Base-by-base conservation (phyloP, 345 rosid genomes). In the Hibiscus syriacus region DNA sequence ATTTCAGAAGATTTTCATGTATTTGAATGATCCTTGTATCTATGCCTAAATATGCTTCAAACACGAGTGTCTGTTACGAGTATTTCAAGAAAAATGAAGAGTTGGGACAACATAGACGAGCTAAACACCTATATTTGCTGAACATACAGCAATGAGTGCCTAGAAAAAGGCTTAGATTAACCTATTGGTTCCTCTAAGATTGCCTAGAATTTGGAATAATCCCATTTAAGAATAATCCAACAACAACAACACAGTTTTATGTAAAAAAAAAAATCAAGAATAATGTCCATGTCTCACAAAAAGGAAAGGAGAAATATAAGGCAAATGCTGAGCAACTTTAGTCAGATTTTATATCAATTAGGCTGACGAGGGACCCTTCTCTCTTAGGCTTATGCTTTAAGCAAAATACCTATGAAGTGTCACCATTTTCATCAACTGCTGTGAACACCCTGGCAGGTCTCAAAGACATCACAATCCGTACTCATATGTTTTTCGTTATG, bases 381-480 rank as follows among this genome's bases (percentile, higher is more conserved):
- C 13, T 38, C 16, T 29, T 56, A 73, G 55, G 61, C 81, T 77
- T 81, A 12, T 58, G 72, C 73, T 81, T 79, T 74, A 74, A 81
- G 84, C 81, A 73, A 77, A 73, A 77, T 45, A 34, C 23, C 64
- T 68, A 54, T 58, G 27, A 54, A 49, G 60, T 26, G 39, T 49
- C 23, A 19, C 34, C 34, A 64, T 45, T 56, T 64, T 62, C 62
- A 36, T 70, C 65, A 56, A 68, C 68, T 46, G 48, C 48, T 46
- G 12, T 43, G 41, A 69, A 73, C 80, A 76, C 70, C 67, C 83
- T 82, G 75, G 76, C 78, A 70, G 50, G 56, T 46, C 55, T 66
- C 64, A 25, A 27, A 50, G 69, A 63, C 25, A 70, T 54, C 16
- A 12, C 76, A 70, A 75, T 74, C 69, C 70, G 80, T 75, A 48